Evolutionary conservation across 1,284 basidiomycete species (phyloP), one percentile per base, ranked within the genome.

Genomic region (Anthracocystis setariae): DNA sequence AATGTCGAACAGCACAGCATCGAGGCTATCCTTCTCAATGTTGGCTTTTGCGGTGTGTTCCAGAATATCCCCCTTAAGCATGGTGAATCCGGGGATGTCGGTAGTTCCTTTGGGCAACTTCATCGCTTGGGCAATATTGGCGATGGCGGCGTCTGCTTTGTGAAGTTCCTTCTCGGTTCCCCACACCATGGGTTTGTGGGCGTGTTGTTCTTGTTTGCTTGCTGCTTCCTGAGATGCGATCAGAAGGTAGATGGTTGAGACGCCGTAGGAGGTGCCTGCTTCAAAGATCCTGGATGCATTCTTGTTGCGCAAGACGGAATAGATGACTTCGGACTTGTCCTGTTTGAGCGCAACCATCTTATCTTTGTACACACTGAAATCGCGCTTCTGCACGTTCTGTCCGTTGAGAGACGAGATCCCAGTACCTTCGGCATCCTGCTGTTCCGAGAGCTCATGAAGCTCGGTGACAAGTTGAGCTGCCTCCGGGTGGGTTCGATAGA

Each of bases 1-100:
- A 25, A 68, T 68, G n/a, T 68, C 65, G 13, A 68, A 68, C 35
- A 68, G 59, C 50, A 62, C 65, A n/a, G 59, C 65, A 33, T 68
- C 59, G 13, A 68, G 46, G n/a, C 58, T 57, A 39, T 55, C 15
- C 2, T 24, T 9, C 23, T 49, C 58, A 32, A 68, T 62, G 20
- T 62, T 46, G 46, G 58, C 59, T 13, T 49, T 49, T 12, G 38
- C 21, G 13, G 57, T 58, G 43, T 52, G 42, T 24, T 58, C 58
- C n/a, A 62, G 58, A 32, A 68, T 68, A 25, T 68, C 65, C 37
- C 65, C 65, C 20, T 32, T 48, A 37, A 68, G 29, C 58, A 68
- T 46, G 4, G 49, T 68, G 38, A 68, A 68, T 3, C 51, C 59
- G 3, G 58, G 59, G 15, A 68, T 57, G n/a, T 47, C 44, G 5